These are phyloP conservation scores for Chimonanthus salicifolius DNA, from an alignment of 164 flowering plant genomes.

Conservation along the genomic window DNA sequence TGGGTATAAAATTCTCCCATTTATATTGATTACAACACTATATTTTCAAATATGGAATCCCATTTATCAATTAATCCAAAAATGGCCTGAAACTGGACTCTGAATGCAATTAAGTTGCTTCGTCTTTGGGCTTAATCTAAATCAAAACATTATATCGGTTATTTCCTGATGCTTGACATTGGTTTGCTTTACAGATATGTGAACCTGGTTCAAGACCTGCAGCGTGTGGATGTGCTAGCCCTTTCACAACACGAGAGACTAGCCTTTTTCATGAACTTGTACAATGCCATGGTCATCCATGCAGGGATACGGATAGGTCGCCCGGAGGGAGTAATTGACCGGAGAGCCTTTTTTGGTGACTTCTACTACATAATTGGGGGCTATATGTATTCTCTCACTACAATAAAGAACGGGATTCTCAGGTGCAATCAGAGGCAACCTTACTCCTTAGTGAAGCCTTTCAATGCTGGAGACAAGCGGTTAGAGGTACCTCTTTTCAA, in stretches of 20 bases:
- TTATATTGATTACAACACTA: no score
- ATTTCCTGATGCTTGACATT: background rate
- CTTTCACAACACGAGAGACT: constrained; percentile 60
- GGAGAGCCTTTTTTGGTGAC: constrained; percentile 63
- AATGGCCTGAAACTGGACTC: background rate
- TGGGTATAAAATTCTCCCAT: no score
- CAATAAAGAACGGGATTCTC: constrained; percentile 73
- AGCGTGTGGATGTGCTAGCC: constrained; percentile 49
- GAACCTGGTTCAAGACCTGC: constrained; percentile 68
- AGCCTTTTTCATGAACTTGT: constrained; percentile 79
- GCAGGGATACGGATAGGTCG: constrained; percentile 68
- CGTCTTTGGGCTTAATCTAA: background rate
- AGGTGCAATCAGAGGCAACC: constrained; percentile 68
- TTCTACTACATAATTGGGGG: constrained; percentile 83
- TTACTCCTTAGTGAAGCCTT: constrained; percentile 56
- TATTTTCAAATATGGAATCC: no score
- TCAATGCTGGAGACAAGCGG: constrained; percentile 54
- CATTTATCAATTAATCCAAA: no score
- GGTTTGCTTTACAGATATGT: constrained; percentile 50
- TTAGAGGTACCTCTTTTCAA: constrained; percentile 41
- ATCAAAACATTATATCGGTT: background rate
- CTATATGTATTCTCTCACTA: constrained; percentile 54
- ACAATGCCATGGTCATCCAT: constrained; percentile 94
- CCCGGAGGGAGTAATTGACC: constrained; percentile 70
- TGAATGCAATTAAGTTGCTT: background rate